These are phyloP conservation scores for Claviceps sp. DNA, from an alignment of 2,329 filamentous ascomycete species.

Conservation along the genomic window DNA sequence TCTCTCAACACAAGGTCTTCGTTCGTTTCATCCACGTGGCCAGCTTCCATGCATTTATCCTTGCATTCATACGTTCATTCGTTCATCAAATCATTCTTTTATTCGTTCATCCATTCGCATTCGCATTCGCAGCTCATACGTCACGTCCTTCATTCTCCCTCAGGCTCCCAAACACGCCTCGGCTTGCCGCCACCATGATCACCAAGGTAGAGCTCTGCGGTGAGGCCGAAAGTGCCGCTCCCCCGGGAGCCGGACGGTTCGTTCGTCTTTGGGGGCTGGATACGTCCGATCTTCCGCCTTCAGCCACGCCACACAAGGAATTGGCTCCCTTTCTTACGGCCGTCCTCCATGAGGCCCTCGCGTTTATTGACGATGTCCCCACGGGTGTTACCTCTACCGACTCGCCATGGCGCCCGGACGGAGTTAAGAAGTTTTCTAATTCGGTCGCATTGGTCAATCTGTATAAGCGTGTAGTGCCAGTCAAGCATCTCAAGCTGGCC, in stretches of 20 bases:
- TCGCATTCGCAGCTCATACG: neutral
- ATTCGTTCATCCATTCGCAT: neutral
- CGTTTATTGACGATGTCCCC: slow-evolving; percentile 43
- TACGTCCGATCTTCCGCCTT: slow-evolving; percentile 31
- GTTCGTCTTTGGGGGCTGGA: slow-evolving; percentile 41
- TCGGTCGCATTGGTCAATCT: slow-evolving; percentile 39
- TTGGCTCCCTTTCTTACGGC: slow-evolving; percentile 37
- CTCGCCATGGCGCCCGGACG: slow-evolving; percentile 35
- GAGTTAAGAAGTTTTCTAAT: slow-evolving; percentile 33
- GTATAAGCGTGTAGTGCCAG: slow-evolving; percentile 34
- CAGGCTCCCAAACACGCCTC: neutral
- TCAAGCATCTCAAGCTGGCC: slow-evolving; percentile 27
- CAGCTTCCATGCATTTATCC: no score
- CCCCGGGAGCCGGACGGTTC: slow-evolving; percentile 27
- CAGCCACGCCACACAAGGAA: slow-evolving; percentile 24
- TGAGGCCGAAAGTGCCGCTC: slow-evolving; percentile 2
- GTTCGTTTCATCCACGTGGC: neutral
- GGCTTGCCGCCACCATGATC: neutral
- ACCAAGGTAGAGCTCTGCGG: slow-evolving; percentile 6
- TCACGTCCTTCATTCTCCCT: neutral
- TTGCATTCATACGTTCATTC: neutral
- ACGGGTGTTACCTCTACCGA: slow-evolving; percentile 1
- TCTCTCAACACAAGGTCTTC: neutral
- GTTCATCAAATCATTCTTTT: neutral
- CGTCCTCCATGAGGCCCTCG: slow-evolving; percentile 43